These are phyloP conservation scores for Piper longum DNA, from an alignment of 164 flowering plant species.

Conservation along the genomic window DNA sequence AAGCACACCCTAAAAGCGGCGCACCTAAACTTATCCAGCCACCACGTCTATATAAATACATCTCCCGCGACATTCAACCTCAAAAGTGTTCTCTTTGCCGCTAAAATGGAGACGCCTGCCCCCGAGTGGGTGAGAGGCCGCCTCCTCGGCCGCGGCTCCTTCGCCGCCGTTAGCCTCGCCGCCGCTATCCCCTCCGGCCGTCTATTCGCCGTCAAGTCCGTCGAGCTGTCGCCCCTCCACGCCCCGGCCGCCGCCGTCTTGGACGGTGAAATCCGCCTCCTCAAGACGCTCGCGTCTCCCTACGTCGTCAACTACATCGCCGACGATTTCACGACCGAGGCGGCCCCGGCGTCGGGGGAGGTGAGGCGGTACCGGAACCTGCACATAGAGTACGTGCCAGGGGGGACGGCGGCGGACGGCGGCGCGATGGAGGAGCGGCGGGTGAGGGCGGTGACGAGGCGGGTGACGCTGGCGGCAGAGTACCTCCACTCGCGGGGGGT, in stretches of 20 bases:
- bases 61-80: not conserved
- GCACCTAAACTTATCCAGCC: not conserved
- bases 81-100: not conserved
- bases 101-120: not conserved
- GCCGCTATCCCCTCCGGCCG: conserved; percentile 11
- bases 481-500: conserved; percentile 38
- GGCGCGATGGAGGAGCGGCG: conserved; percentile 14
- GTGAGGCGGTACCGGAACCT: conserved; percentile 28
- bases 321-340: conserved; percentile 30
- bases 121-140: conserved; percentile 38
- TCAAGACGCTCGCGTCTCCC: conserved; percentile 38
- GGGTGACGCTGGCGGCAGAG: conserved; percentile 34
- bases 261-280: conserved; percentile 53
- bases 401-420: conserved; percentile 44
- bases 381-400: conserved; percentile 52
- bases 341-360: conserved; percentile 15
- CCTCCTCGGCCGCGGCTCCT: conserved; percentile 51
- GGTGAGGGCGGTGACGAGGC: conserved; percentile 25
- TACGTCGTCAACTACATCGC: conserved; percentile 40
- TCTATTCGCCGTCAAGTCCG: conserved; percentile 57
- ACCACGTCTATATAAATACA: too few relatives aligned
- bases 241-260: conserved; percentile 20
- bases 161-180: conserved; percentile 43
- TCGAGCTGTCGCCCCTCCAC: conserved; percentile 2
- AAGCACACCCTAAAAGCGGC: too few relatives aligned